Evolutionary conservation across 2,329 filamentous ascomycete genomes (phyloP).

Genomic region (Diaporthe eres): DNA sequence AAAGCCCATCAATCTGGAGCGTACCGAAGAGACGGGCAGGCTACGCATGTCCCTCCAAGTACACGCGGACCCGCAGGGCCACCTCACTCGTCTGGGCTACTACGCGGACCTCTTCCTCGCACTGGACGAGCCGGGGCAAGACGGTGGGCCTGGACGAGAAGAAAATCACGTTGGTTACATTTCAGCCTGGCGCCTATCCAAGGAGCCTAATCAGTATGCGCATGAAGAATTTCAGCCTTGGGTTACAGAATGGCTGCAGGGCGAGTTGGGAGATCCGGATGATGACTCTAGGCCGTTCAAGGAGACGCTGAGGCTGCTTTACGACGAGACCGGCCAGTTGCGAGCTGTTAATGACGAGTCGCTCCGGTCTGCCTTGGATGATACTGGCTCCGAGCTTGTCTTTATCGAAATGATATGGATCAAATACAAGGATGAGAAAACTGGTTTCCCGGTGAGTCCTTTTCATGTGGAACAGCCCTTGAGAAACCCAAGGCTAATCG

Average conservation of each 20-base stretch:
- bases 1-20: neutral
- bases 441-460: neutral
- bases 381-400: conserved; percentile 7
- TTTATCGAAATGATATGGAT: conserved; percentile 20
- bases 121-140: neutral
- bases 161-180: conserved; percentile 8
- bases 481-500: neutral
- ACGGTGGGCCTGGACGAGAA: neutral
- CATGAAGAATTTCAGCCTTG: neutral
- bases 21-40: neutral
- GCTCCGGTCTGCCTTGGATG: neutral
- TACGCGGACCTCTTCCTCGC: conserved; percentile 13
- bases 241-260: conserved; percentile 18
- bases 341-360: neutral
- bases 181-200: conserved; percentile 24
- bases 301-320: conserved; percentile 17
- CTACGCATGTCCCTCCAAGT: conserved; percentile 15
- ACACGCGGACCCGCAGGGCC: conserved; percentile 3
- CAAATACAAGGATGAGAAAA: neutral
- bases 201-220: neutral
- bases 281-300: conserved; percentile 16
- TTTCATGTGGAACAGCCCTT: neutral
- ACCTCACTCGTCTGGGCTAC: conserved; percentile 20
- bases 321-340: neutral
- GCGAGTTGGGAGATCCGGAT: neutral